Evolutionary conservation across 129 eudicot species (phyloP), one percentile per base, ranked within the genome.

Genomic region (Escallonia herrerae): DNA sequence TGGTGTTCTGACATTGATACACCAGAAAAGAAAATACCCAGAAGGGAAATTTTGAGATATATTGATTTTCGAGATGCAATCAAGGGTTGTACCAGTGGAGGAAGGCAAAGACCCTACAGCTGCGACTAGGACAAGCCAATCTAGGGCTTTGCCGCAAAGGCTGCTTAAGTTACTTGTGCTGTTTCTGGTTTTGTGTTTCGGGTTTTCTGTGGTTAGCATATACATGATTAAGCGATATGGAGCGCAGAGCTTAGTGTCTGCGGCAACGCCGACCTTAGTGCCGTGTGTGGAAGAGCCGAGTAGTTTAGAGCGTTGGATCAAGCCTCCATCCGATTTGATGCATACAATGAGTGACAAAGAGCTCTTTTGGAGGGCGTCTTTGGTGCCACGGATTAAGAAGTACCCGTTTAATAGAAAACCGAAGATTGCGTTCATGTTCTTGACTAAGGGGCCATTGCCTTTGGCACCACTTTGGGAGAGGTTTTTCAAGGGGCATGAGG

Each of bases 391-490:
- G 43, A 72, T 83, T 12, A 85, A 77, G 56, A 80, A 68, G 76
- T 91, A 87, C 69, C 97, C 97, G 0, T 91, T 85, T 64, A 14
- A 60, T 5, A 83, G 98, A 79, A 83, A 77, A 49, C 95, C 98
- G 14, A 93, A 86, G 80, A 77, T 93, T 74, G 98, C 98, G 0
- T 93, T 93, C 74, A 88, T 93, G 98, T 93, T 93, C 87, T 93
- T 93, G 87, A 86, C 98, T 4, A 93, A 88, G 80, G 98, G 98
- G 13, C 98, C 98, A 44, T 68, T 93, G 72, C 96, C 95, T 1
- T 75, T 93, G 73, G 89, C 98, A 47, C 96, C 91, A 41, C 80
- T 93, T 14, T 93, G 98, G 98, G 96, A 86, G 81, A 89, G 96
- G 79, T 93, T 88, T 55, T 88, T 93, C 56, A 83, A 79, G 65